Conservation (phyloP, 208 protist genomes). For the Leishmania major region DNA sequence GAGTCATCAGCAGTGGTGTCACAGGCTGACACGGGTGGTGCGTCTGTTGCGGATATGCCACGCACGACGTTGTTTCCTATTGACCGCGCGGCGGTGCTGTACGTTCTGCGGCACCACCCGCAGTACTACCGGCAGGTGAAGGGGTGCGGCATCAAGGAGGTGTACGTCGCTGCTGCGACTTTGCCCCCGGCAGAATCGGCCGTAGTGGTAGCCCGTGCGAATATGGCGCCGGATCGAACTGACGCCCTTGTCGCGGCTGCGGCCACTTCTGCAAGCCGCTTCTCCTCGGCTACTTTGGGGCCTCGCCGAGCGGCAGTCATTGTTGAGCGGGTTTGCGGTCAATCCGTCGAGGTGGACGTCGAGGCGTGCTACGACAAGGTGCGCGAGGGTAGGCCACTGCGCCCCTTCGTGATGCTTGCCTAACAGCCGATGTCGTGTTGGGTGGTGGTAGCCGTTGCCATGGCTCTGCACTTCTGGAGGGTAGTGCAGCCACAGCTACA, state of each 20-base stretch:
- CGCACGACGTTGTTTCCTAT: conserved; percentile 54
- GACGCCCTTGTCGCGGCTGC: background rate
- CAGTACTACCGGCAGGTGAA: conserved; percentile 56
- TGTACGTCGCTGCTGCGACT: conserved; percentile 34
- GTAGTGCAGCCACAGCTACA: background rate
- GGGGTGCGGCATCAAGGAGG: conserved; percentile 65
- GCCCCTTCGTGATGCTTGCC: conserved; percentile 18
- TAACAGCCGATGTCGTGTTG: background rate
- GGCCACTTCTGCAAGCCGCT: background rate
- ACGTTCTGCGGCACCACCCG: conserved; percentile 71
- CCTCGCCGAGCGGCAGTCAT: conserved; percentile 21
- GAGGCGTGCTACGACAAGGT: conserved; percentile 43
- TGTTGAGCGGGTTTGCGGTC: conserved; percentile 47
- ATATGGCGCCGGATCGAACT: background rate
- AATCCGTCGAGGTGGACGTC: conserved; percentile 34
- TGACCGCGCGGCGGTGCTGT: conserved; percentile 47
- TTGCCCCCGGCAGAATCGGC: background rate
- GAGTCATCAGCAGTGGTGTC: background rate
- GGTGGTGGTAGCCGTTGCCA: background rate
- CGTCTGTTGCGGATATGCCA: background rate
- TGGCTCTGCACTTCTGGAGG: background rate
- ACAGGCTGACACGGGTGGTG: background rate
- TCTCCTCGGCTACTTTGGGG: background rate
- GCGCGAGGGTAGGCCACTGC: conserved; percentile 19
- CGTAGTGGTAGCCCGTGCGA: background rate